Percentiles rank a stretch among this genome's conserved stretches.
phyloP scores from a whole-genome alignment of 345 rosid species.

The Erysimum cheiranthoides region DNA sequence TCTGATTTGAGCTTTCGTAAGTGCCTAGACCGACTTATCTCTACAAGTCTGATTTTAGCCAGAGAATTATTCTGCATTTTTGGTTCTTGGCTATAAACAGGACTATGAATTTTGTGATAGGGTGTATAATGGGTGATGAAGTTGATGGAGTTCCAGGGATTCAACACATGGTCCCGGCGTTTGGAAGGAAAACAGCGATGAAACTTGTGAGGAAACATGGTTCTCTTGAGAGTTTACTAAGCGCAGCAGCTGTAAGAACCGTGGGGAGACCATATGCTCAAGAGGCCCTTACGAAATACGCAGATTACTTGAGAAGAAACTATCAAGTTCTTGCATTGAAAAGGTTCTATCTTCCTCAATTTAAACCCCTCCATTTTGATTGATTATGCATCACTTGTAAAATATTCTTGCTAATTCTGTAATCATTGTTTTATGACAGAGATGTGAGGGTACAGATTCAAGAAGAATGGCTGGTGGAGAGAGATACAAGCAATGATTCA shows the following conservation, averaged over 20 bases:
- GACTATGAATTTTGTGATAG: slow-evolving; percentile 44
- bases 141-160: slow-evolving; percentile 94
- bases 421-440: slow-evolving; percentile 46
- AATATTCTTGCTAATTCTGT: slow-evolving; percentile 8
- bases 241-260: slow-evolving; percentile 82
- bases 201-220: slow-evolving; percentile 88
- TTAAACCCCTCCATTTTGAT: not conserved
- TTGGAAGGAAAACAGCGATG: slow-evolving; percentile 84
- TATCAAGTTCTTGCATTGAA: slow-evolving; percentile 83
- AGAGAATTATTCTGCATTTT: not conserved
- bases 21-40: slow-evolving; percentile 34
- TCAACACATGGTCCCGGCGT: slow-evolving; percentile 79
- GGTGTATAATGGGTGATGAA: slow-evolving; percentile 90
- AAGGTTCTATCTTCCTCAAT: slow-evolving; percentile 53
- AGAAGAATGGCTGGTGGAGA: slow-evolving; percentile 77
- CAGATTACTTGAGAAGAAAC: slow-evolving; percentile 83
- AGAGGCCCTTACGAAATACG: slow-evolving; percentile 84
- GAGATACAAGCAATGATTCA: slow-evolving; percentile 70
- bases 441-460: slow-evolving; percentile 73
- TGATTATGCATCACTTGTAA: not conserved
- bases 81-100: not conserved
- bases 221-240: slow-evolving; percentile 80
- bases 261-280: slow-evolving; percentile 84
- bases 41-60: slow-evolving; percentile 1
- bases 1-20: slow-evolving; percentile 90